Evolutionary conservation across 129 eudicot species (phyloP).

Genomic region (Chrysanthemum seticuspe): DNA sequence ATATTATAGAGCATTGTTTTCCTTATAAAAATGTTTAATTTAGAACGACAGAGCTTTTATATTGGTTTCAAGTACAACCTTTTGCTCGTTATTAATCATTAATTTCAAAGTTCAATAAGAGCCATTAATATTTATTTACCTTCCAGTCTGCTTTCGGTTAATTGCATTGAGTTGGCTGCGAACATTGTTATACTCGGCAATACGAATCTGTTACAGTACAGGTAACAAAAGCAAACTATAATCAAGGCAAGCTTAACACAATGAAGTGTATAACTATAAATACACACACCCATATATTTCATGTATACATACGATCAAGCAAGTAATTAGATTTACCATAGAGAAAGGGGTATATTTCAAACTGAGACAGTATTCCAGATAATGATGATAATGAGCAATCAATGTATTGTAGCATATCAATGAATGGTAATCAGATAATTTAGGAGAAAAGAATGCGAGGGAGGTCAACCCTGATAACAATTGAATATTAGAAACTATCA

Average conservation of each 20-base stretch:
- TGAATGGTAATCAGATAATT: neutral
- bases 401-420: neutral
- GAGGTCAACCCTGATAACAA: neutral
- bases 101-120: neutral
- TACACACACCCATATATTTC: neutral
- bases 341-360: neutral
- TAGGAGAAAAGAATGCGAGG: neutral
- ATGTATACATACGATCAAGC: neutral
- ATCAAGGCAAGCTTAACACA: neutral
- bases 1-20: no score
- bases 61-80: conserved; percentile 2
- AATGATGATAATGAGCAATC: neutral
- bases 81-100: neutral
- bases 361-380: neutral
- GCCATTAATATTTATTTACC: conserved; percentile 42
- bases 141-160: conserved; percentile 83
- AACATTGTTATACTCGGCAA: conserved; percentile 75
- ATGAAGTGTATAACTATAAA: neutral
- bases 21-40: no score
- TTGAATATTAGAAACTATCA: neutral
- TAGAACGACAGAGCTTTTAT: no score
- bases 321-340: neutral
- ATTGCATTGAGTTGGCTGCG: conserved; percentile 83
- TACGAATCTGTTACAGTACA: conserved; percentile 56
- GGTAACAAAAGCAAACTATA: neutral